Conservation (phyloP, 2,329 filamentous ascomycete genomes). For the Xylaria hypoxylon region DNA sequence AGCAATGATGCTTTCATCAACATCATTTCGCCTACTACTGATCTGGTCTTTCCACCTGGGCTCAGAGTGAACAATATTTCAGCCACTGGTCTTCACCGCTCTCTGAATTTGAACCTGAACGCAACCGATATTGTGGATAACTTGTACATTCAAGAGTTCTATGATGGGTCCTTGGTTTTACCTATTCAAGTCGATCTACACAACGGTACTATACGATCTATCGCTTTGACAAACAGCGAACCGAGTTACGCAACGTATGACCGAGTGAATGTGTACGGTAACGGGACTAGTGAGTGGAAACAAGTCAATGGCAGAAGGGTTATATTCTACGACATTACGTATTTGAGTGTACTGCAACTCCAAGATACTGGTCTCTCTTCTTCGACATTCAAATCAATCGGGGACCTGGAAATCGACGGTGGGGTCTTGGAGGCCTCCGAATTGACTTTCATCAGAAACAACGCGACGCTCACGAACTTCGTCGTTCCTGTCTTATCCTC, state of each 20-base stretch:
- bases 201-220: not conserved
- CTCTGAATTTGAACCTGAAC: not conserved
- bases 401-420: not conserved
- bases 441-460: not conserved
- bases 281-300: not conserved
- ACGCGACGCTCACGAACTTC: not conserved
- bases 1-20: not conserved
- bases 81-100: not conserved
- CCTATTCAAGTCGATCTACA: not conserved
- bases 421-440: not conserved
- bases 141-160: not conserved
- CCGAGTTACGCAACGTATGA: not conserved
- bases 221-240: not conserved
- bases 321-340: not conserved
- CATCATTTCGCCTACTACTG: not conserved
- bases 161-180: not conserved
- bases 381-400: not conserved
- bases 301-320: not conserved
- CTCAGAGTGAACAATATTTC: not conserved
- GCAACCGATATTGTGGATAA: not conserved
- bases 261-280: constrained; percentile 1
- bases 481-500: not conserved
- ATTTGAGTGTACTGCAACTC: not conserved
- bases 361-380: not conserved
- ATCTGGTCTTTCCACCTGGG: not conserved